Evolutionary conservation across 2,329 filamentous ascomycete species (phyloP).

Genomic region (Kalmusia sp.): DNA sequence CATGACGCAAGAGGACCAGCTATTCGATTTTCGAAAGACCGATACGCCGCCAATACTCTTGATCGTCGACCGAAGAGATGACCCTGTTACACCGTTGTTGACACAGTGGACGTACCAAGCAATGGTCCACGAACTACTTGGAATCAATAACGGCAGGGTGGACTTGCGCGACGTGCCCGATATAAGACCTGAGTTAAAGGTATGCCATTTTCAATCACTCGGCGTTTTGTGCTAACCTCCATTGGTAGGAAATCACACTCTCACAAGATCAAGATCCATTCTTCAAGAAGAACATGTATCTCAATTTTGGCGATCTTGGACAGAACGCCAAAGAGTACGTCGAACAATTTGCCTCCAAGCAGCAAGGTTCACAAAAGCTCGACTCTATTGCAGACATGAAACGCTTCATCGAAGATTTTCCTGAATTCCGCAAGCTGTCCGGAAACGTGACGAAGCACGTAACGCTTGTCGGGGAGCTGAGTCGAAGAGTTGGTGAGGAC

Average conservation of each 20-base stretch:
- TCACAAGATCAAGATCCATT: conserved; percentile 98
- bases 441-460: conserved; percentile 99
- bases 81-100: conserved; percentile 90
- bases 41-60: conserved; percentile 94
- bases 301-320: conserved; percentile 95
- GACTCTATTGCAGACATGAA: conserved; percentile 99
- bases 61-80: conserved; percentile 88
- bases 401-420: conserved; percentile 97
- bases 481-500: conserved; percentile 83
- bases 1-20: conserved; percentile 92
- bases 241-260: conserved; percentile 79
- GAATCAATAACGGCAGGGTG: conserved; percentile 93
- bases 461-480: conserved; percentile 91
- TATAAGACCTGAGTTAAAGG: conserved; percentile 80
- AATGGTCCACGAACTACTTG: conserved; percentile 98
- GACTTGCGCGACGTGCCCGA: conserved; percentile 85
- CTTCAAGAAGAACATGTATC: conserved; percentile 99
- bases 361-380: conserved; percentile 94
- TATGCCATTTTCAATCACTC: conserved; percentile 11
- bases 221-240: not conserved
- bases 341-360: conserved; percentile 96
- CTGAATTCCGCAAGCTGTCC: conserved; percentile 94
- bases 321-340: conserved; percentile 99
- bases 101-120: conserved; percentile 99
- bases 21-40: conserved; percentile 94